Conservation (phyloP, 257 asterid genomes). For the Ilex aquifolium region DNA sequence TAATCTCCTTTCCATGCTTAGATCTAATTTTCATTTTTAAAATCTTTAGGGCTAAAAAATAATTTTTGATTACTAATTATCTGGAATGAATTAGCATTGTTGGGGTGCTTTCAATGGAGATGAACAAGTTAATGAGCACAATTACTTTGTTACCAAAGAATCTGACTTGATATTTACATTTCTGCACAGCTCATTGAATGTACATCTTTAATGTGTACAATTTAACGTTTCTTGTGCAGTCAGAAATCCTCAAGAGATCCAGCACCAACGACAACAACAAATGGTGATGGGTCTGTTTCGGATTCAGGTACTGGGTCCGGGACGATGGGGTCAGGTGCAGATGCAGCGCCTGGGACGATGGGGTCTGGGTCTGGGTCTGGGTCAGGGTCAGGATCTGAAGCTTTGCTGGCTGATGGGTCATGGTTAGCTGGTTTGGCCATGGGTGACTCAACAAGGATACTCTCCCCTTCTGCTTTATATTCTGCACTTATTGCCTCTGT, state of each 20-base stretch:
- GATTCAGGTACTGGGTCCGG: constrained; percentile 28
- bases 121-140: not conserved
- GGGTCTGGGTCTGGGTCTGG: constrained; percentile 25
- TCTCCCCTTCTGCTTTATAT: constrained; percentile 20
- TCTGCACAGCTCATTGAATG: not conserved
- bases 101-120: too few species aligned
- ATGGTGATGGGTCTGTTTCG: constrained; percentile 31
- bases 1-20: too few species aligned
- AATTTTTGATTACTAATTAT: too few species aligned
- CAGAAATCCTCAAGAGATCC: constrained; percentile 82
- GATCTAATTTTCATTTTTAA: too few species aligned
- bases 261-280: constrained; percentile 44
- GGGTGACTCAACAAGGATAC: constrained; percentile 55
- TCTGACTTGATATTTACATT: too few species aligned
- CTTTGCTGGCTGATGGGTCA: constrained; percentile 62
- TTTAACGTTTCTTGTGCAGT: constrained; percentile 31
- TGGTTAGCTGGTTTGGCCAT: constrained; percentile 89
- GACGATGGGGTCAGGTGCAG: not conserved
- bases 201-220: not conserved
- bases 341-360: constrained; percentile 26
- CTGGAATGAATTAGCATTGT: too few species aligned
- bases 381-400: constrained; percentile 45
- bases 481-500: constrained; percentile 19
- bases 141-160: constrained; percentile 3
- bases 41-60: too few species aligned